Evolutionary conservation across 2,329 filamentous ascomycete species (phyloP).

Genomic region (Fusarium sp.): DNA sequence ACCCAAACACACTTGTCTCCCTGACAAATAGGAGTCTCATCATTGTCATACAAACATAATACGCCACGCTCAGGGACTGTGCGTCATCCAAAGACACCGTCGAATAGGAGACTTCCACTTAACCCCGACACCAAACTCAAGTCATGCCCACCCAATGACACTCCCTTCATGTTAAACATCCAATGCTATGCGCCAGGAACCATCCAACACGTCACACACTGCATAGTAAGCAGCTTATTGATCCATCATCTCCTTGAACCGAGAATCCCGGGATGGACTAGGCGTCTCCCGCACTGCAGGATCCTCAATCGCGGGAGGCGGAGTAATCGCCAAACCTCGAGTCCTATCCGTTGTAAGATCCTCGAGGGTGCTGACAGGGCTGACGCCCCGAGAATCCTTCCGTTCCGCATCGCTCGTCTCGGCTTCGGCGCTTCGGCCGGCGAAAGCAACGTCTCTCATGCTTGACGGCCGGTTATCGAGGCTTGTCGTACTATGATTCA

Average conservation of each 20-base stretch:
- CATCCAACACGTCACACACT: not conserved
- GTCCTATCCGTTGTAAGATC: conserved; percentile 18
- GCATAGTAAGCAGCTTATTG: conserved; percentile 28
- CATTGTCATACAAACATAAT: not conserved
- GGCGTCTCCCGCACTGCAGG: conserved; percentile 51
- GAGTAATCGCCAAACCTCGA: conserved; percentile 45
- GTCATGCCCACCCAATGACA: not conserved
- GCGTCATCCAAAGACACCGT: conserved; percentile 7
- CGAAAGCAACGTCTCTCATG: conserved; percentile 59
- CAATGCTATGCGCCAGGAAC: conserved; percentile 1
- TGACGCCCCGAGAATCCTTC: conserved; percentile 50
- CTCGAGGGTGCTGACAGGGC: conserved; percentile 50
- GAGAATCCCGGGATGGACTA: conserved; percentile 67
- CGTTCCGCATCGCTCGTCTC: conserved; percentile 35
- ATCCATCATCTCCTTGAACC: conserved; percentile 67
- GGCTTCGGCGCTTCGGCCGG: conserved; percentile 47
- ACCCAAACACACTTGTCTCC: not conserved
- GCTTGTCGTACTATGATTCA: conserved; percentile 58
- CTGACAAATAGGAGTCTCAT: not conserved
- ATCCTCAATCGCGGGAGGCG: conserved; percentile 52
- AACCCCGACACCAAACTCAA: not conserved
- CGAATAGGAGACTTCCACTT: not conserved
- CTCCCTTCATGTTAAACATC: not conserved
- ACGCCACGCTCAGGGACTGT: not conserved
- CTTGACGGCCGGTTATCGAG: conserved; percentile 55